Evolutionary conservation across 768 basidiomycete genomes (phyloP), one percentile per base, ranked within the genome.

Genomic region (Trametopsis cervina): DNA sequence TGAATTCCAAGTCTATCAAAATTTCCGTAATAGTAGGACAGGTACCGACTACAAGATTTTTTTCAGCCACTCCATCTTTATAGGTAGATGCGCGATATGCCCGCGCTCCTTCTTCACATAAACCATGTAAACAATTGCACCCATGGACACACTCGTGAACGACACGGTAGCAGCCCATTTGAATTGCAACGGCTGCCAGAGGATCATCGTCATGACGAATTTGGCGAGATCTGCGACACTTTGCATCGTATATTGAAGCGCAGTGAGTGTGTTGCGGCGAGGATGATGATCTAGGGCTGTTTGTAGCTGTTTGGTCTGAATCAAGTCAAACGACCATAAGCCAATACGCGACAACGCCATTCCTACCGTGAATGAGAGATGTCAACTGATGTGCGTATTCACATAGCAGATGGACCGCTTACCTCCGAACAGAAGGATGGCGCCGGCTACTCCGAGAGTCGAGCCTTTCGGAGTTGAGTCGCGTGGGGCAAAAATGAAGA

Each of bases 261-360:
- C 63, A 22, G 64, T 69, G 41, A 77, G 59, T 0, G 67, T 60
- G 45, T 77, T 78, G 4, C 71, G 62, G 4, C 70, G 59, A 1
- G 76, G 74, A 53, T 78, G 70, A 5, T 63, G 44, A 13, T 62
- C 59, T 4, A 79, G 66, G 0, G 70, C 65, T 12, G 65, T 59
- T 54, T 79, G 76, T 4, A 79, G 61, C 46, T 72, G 65, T 49
- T 77, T 73, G 10, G 75, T 61, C 46, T 79, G 76, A 40, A 65
- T 63, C 6, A 79, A 65, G 54, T 79, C 77, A 56, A 79, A 78
- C 0, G 69, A 65, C 75, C 76, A 78, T 0, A 79, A 64, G 0
- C 75, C 74, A 25, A 75, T 67, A 5, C 74, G 61, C 0, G 69
- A 70, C 1, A 71, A 54, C 3, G 73, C 72, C 67, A 78, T 72